phyloP scores from a whole-genome alignment of 352 stramenopile species.

The Pythium scleroteichum region DNA sequence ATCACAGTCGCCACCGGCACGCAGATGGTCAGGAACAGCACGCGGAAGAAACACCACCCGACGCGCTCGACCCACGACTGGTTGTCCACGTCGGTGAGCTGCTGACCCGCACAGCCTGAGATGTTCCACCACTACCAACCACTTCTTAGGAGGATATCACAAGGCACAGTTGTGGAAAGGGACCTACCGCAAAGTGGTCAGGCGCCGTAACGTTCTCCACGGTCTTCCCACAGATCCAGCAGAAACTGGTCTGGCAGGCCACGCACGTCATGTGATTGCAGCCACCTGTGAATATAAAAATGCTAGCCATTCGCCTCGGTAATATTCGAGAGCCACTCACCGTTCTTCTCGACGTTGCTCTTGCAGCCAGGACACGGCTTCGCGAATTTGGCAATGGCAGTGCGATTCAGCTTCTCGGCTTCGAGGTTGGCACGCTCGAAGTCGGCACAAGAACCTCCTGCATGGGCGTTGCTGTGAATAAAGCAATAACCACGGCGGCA shows the following conservation, averaged over 20 bases:
- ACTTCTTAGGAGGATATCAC: neutral
- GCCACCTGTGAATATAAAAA: constrained; percentile 42
- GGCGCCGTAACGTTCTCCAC: constrained; percentile 88
- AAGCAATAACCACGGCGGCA: constrained; percentile 84
- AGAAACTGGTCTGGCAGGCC: constrained; percentile 85
- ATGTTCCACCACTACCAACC: constrained; percentile 74
- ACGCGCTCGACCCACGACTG: constrained; percentile 21
- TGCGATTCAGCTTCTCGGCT: constrained; percentile 79
- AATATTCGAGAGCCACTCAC: constrained; percentile 14
- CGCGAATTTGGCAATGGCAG: constrained; percentile 72
- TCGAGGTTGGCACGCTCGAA: constrained; percentile 78
- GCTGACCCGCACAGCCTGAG: constrained; percentile 62
- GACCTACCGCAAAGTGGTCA: constrained; percentile 70
- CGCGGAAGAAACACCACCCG: constrained; percentile 13
- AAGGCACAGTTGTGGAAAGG: neutral
- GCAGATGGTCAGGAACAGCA: constrained; percentile 23
- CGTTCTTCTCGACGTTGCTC: constrained; percentile 89
- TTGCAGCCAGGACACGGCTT: constrained; percentile 87
- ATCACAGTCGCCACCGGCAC: constrained; percentile 18
- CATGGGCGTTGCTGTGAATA: constrained; percentile 84
- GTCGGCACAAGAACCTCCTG: constrained; percentile 62
- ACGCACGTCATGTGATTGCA: constrained; percentile 94
- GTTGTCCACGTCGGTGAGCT: constrained; percentile 49
- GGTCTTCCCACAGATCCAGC: constrained; percentile 87
- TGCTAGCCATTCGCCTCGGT: neutral